Conservation (phyloP, 2,329 filamentous ascomycete genomes). For the Colletotrichum tropicale region DNA sequence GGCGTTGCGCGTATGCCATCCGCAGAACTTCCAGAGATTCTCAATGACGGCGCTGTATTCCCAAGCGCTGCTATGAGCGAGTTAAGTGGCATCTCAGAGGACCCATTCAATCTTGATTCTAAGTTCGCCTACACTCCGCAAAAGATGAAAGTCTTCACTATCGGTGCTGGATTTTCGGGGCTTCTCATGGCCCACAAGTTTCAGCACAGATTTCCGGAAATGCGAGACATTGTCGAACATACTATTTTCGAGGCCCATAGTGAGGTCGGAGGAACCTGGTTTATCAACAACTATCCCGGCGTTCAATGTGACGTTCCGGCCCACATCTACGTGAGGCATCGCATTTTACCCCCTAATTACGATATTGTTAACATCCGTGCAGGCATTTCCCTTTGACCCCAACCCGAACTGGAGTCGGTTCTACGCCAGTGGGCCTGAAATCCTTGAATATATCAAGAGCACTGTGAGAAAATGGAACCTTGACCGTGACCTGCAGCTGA, state of each 20-base stretch:
- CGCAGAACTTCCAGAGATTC: slow-evolving; percentile 2
- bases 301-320: slow-evolving; percentile 30
- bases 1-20: not conserved
- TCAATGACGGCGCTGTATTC: not conserved
- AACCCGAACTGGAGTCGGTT: slow-evolving; percentile 64
- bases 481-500: slow-evolving; percentile 37
- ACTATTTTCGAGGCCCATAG: slow-evolving; percentile 33
- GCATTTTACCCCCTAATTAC: not conserved
- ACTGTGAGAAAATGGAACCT: slow-evolving; percentile 48
- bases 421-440: slow-evolving; percentile 62
- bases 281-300: slow-evolving; percentile 34
- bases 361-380: not conserved
- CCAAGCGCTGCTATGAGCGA: not conserved
- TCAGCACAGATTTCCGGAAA: slow-evolving; percentile 36
- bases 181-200: slow-evolving; percentile 38
- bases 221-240: slow-evolving; percentile 23
- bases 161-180: slow-evolving; percentile 36
- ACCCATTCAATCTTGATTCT: slow-evolving; percentile 30
- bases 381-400: slow-evolving; percentile 56
- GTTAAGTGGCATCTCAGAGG: slow-evolving; percentile 15
- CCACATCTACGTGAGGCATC: slow-evolving; percentile 22
- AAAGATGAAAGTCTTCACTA: slow-evolving; percentile 36
- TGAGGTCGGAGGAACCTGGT: slow-evolving; percentile 37
- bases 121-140: slow-evolving; percentile 31
- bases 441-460: slow-evolving; percentile 55